phyloP scores from a whole-genome alignment of 2,329 filamentous ascomycete species.

The Zasmidium citrigriseum region DNA sequence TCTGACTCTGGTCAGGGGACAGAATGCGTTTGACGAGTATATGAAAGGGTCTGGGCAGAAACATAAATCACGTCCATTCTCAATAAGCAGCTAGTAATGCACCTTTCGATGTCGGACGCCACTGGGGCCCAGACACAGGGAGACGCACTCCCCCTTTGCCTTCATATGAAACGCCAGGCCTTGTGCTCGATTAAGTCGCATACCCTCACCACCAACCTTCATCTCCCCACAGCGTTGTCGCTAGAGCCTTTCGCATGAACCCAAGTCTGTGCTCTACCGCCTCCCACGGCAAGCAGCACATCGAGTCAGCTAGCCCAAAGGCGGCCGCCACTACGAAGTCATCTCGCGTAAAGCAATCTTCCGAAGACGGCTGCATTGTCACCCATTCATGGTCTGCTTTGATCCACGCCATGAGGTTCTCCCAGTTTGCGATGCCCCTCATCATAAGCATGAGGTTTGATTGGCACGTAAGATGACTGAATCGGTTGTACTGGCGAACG shows the following conservation, averaged over 20 bases:
- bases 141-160: no score
- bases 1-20: no score
- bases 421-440: constrained; percentile 6
- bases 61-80: no score
- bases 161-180: no score
- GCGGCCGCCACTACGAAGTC: neutral
- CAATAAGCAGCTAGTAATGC: no score
- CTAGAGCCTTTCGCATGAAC: neutral
- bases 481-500: constrained; percentile 5
- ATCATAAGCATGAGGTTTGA: neutral
- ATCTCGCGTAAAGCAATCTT: neutral
- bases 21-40: no score
- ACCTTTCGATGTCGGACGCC: no score
- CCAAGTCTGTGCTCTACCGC: neutral
- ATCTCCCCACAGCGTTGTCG: neutral
- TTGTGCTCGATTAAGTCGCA: no score
- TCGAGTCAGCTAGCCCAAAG: neutral
- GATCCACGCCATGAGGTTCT: constrained; percentile 11
- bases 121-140: no score
- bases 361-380: neutral
- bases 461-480: neutral
- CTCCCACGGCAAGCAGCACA: neutral
- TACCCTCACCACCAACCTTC: neutral
- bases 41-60: no score
- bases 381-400: neutral